These are phyloP conservation scores for Cinnamomum micranthum DNA, from an alignment of 164 flowering plant genomes.

Conservation along the genomic window DNA sequence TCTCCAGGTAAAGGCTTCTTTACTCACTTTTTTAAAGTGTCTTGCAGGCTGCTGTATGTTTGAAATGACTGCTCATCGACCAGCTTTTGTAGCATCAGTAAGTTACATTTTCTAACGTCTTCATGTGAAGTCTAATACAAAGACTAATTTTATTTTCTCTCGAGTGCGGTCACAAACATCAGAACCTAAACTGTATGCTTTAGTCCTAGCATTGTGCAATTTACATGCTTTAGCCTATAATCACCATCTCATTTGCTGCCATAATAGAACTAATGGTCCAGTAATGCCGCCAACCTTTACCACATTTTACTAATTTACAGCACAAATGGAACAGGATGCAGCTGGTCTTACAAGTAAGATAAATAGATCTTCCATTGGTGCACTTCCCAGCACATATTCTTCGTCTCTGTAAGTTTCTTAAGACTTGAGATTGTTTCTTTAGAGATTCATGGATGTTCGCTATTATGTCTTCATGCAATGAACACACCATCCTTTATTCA, in stretches of 20 bases:
- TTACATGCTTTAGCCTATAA: not conserved
- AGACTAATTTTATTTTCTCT: not conserved
- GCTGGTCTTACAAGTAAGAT: constrained; percentile 68
- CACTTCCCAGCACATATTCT: constrained; percentile 66
- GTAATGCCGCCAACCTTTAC: not conserved
- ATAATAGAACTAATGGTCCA: not conserved
- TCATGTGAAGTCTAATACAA: not conserved
- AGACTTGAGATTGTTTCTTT: not conserved
- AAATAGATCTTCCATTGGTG: constrained; percentile 54
- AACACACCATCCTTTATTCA: too few species aligned
- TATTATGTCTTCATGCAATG: not conserved
- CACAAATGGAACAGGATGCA: constrained; percentile 48
- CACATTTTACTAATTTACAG: not conserved
- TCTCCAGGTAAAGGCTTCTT: not conserved
- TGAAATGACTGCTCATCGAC: constrained; percentile 75
- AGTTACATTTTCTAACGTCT: constrained; percentile 10
- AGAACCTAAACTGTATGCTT: not conserved
- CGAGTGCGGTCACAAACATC: not conserved
- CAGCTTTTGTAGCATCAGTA: constrained; percentile 64
- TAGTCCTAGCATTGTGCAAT: not conserved
- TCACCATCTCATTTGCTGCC: not conserved
- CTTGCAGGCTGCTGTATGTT: constrained; percentile 67
- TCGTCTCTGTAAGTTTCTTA: constrained; percentile 50
- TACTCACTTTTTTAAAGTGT: not conserved
- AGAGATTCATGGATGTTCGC: not conserved